phyloP scores from a whole-genome alignment of 805 yeast genomes.

The Candida golubevii region DNA sequence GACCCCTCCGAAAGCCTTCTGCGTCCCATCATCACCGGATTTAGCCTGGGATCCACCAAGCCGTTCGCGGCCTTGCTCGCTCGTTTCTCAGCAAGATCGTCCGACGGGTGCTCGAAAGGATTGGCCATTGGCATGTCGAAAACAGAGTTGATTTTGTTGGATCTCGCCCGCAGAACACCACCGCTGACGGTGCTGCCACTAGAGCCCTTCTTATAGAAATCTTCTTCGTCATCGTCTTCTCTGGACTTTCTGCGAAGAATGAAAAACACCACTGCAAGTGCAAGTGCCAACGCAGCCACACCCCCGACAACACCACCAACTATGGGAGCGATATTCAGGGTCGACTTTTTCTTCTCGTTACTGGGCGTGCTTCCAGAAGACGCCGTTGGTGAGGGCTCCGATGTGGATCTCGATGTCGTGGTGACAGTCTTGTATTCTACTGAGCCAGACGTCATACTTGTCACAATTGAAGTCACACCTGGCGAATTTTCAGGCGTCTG shows the following conservation, averaged over 20 bases:
- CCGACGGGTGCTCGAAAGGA: conserved; percentile 63
- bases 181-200: conserved; percentile 40
- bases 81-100: conserved; percentile 31
- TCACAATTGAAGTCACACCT: background rate
- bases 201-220: conserved; percentile 27
- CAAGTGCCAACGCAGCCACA: conserved; percentile 26
- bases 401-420: conserved; percentile 9
- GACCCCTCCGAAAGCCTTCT: conserved; percentile 83
- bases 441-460: conserved; percentile 4
- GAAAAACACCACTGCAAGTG: conserved; percentile 26
- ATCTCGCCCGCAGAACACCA: conserved; percentile 11
- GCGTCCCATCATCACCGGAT: conserved; percentile 76
- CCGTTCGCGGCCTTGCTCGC: conserved; percentile 14
- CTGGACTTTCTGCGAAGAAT: conserved; percentile 40
- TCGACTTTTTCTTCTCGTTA: conserved; percentile 17
- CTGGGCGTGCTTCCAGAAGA: background rate
- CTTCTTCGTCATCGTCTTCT: conserved; percentile 47
- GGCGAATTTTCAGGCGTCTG: background rate
- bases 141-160: conserved; percentile 30
- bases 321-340: conserved; percentile 34
- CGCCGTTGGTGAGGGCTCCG: conserved; percentile 1
- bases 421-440: conserved; percentile 13
- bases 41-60: conserved; percentile 55
- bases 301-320: conserved; percentile 47
- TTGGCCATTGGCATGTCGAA: conserved; percentile 44